Evolutionary conservation across 371 early-diverging fungal genomes (phyloP), one percentile per base, ranked within the genome.

Genomic region (Thermomucor indicae-seudaticae): DNA sequence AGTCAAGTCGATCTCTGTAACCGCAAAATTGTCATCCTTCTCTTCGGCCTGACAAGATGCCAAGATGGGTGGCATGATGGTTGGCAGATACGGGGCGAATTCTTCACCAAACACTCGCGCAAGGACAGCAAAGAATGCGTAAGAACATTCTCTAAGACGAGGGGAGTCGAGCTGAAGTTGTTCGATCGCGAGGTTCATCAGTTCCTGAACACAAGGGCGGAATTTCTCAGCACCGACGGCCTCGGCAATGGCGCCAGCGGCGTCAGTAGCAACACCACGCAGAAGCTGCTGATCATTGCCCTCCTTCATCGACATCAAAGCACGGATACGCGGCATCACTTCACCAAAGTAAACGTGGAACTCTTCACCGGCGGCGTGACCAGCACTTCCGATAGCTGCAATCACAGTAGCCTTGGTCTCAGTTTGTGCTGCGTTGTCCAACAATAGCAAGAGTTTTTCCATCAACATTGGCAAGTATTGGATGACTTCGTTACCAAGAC

Each of bases 331-430:
- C 29, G 76, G 77, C 51, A 90, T 79, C 25, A 91, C 84, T 47
- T 75, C 67, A 11, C 55, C 72, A 69, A 93, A 95, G 73, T 91
- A 95, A 11, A 90, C 88, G n/a, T 72, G 60, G 62, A 91, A 91
- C 0, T 59, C 70, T 47, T 71, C 66, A n/a, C 86, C 85, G 23
- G 93, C 81, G 27, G 93, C 84, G 65, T 89, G 89, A 27, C 94
- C 95, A 16, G 91, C 91, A 47, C 89, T 89, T 11, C 94, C 95
- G 35, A 95, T 86, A 23, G 92, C 91, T 19, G 86, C 88, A 34
- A 86, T 76, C 11, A 90, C 89, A 12, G 86, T 80, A 12, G 83
- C 83, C 56, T 84, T 84, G 22, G 85, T 79, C 49, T 86, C 86
- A 5, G 66, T 63, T 37, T 75, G 72, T 10, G 80, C 53, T 1